phyloP scores from a whole-genome alignment of 768 basidiomycete species.

The Phaeotremella skinneri region DNA sequence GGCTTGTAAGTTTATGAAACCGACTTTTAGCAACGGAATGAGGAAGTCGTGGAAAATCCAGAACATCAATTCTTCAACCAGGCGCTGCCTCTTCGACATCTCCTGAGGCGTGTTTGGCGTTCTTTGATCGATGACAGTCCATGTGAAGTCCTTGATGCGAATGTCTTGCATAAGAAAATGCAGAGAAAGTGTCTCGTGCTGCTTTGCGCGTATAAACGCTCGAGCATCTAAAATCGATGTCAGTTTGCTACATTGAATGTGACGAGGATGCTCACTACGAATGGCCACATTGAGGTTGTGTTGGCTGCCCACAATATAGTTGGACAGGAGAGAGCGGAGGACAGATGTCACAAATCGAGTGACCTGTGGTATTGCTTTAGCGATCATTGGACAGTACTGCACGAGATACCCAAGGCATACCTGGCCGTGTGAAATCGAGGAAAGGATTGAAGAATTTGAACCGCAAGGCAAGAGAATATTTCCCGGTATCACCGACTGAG shows the following conservation, averaged over 20 bases:
- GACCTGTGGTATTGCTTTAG: constrained; percentile 16
- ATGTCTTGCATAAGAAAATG: constrained; percentile 77
- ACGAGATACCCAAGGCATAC: not conserved
- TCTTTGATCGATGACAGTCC: constrained; percentile 57
- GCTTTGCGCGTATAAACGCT: constrained; percentile 68
- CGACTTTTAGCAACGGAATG: constrained; percentile 71
- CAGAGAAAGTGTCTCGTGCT: constrained; percentile 76
- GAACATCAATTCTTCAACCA: constrained; percentile 83
- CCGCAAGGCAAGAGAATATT: too few species aligned
- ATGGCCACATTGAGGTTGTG: constrained; percentile 17
- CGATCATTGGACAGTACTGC: not conserved
- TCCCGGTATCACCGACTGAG: not conserved
- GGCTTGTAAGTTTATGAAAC: constrained; percentile 26
- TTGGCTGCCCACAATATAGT: constrained; percentile 19
- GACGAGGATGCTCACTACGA: constrained; percentile 10
- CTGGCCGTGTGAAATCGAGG: constrained; percentile 22
- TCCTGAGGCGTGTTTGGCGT: constrained; percentile 62
- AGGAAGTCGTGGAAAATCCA: constrained; percentile 93
- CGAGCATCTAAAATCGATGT: constrained; percentile 61
- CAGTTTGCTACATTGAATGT: not conserved
- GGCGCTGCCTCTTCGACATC: constrained; percentile 68
- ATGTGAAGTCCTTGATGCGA: constrained; percentile 69
- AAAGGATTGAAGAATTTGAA: too few species aligned
- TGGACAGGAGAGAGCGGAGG: constrained; percentile 37
- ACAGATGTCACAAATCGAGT: constrained; percentile 17